phyloP scores from a whole-genome alignment of 2,329 filamentous ascomycete species.

The Sclerotinia borealis region DNA sequence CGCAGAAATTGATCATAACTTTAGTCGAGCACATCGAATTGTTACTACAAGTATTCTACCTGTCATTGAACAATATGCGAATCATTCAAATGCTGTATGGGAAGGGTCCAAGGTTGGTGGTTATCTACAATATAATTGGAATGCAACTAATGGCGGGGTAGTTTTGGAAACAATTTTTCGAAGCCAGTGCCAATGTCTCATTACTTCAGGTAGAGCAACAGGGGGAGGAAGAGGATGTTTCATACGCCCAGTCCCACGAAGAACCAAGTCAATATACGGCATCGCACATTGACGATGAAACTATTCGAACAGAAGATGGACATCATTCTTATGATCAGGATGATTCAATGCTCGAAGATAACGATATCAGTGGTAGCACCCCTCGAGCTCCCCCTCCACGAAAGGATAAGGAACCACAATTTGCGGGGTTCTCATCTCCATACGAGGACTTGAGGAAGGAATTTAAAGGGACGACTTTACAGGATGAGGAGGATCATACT shows the following conservation, averaged over 20 bases:
- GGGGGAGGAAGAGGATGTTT: slow-evolving; percentile 49
- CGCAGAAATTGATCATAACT: slow-evolving; percentile 95
- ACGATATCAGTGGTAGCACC: slow-evolving; percentile 61
- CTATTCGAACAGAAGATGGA: slow-evolving; percentile 26
- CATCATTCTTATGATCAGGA: slow-evolving; percentile 37
- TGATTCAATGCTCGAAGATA: slow-evolving; percentile 62
- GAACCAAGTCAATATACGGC: slow-evolving; percentile 29
- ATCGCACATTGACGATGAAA: slow-evolving; percentile 34
- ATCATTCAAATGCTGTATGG: slow-evolving; percentile 91
- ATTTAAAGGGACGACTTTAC: slow-evolving; percentile 42
- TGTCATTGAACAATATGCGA: slow-evolving; percentile 89
- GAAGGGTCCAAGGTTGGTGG: slow-evolving; percentile 78
- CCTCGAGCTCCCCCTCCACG: slow-evolving; percentile 52
- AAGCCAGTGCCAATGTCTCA: slow-evolving; percentile 94
- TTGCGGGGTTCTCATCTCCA: slow-evolving; percentile 66
- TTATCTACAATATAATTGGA: background rate
- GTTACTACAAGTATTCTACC: slow-evolving; percentile 91
- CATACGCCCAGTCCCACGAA: slow-evolving; percentile 33
- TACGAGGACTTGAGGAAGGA: slow-evolving; percentile 70
- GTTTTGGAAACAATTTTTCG: slow-evolving; percentile 99
- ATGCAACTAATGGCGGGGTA: slow-evolving; percentile 35
- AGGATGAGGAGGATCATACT: slow-evolving; percentile 37
- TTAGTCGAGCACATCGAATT: slow-evolving; percentile 92
- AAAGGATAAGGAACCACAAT: slow-evolving; percentile 39
- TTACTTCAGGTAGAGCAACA: slow-evolving; percentile 90